Percentiles rank a stretch among this genome's conserved stretches.
These are phyloP conservation scores for Filosporella fistucella DNA, from an alignment of 495 filamentous ascomycete species.

Conservation along the genomic window DNA sequence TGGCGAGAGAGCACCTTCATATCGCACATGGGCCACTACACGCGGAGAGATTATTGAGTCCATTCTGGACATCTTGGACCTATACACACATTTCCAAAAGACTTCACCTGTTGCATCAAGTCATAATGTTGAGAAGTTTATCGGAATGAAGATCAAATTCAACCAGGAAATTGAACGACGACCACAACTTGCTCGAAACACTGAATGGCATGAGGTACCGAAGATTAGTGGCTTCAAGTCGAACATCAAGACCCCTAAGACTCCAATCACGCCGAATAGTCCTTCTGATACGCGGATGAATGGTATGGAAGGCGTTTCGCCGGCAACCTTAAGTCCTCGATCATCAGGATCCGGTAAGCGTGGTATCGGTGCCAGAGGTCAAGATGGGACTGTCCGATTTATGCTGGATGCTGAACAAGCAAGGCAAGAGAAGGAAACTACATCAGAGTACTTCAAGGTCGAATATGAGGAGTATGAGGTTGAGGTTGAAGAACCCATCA, in stretches of 20 bases:
- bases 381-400: slow-evolving; percentile 81
- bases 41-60: slow-evolving; percentile 77
- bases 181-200: slow-evolving; percentile 47
- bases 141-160: slow-evolving; percentile 77
- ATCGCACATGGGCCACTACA: slow-evolving; percentile 53
- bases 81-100: slow-evolving; percentile 73
- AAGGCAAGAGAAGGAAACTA: slow-evolving; percentile 59
- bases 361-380: slow-evolving; percentile 44
- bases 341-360: slow-evolving; percentile 35
- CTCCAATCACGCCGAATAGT: slow-evolving; percentile 27
- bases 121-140: slow-evolving; percentile 69
- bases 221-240: slow-evolving; percentile 19
- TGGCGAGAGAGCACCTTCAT: slow-evolving; percentile 18
- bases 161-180: slow-evolving; percentile 66
- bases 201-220: slow-evolving; percentile 20
- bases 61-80: slow-evolving; percentile 78
- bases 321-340: slow-evolving; percentile 41
- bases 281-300: slow-evolving; percentile 24
- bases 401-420: slow-evolving; percentile 82
- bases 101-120: slow-evolving; percentile 67
- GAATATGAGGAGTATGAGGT: slow-evolving; percentile 76
- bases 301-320: slow-evolving; percentile 15
- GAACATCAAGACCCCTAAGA: slow-evolving; percentile 27
- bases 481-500: slow-evolving; percentile 53
- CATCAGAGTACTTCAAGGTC: slow-evolving; percentile 64